A percentile compares a stretch with the other conserved stretches of the same genome.
Evolutionary conservation across 2,329 filamentous ascomycete species (phyloP).

Genomic region (Dactylella cylindrospora): DNA sequence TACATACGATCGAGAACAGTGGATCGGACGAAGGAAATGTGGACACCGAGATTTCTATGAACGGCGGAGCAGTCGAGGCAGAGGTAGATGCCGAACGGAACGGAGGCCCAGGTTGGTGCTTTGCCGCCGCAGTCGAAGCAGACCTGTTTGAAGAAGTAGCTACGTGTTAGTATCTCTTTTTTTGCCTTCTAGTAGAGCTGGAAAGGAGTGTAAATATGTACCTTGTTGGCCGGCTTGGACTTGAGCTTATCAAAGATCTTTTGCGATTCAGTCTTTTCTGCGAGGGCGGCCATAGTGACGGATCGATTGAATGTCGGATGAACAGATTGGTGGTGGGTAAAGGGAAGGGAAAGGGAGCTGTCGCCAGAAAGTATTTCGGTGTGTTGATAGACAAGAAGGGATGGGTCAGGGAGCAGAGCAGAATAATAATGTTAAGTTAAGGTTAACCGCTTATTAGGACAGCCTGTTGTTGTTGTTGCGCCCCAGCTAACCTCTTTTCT

Average conservation of each 20-base stretch:
- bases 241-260: conserved; percentile 98
- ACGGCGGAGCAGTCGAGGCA: conserved; percentile 97
- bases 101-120: conserved; percentile 97
- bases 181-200: conserved; percentile 21
- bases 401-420: no score
- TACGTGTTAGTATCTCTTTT: conserved; percentile 18
- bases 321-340: neutral
- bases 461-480: no score
- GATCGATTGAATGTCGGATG: conserved; percentile 22
- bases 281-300: conserved; percentile 60
- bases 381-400: no score
- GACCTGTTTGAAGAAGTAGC: conserved; percentile 60
- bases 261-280: conserved; percentile 90
- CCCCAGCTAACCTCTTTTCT: no score
- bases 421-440: no score
- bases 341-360: conserved; percentile 53
- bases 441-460: no score
- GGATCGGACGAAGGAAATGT: conserved; percentile 98
- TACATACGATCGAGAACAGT: conserved; percentile 95
- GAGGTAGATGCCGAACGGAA: conserved; percentile 94
- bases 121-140: conserved; percentile 98
- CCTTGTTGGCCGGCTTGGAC: conserved; percentile 91
- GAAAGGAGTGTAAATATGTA: conserved; percentile 56
- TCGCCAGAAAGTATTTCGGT: conserved; percentile 53
- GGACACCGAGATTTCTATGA: conserved; percentile 94